phyloP scores from a whole-genome alignment of 208 protist species.

The Acanthamoeba lenticulata region DNA sequence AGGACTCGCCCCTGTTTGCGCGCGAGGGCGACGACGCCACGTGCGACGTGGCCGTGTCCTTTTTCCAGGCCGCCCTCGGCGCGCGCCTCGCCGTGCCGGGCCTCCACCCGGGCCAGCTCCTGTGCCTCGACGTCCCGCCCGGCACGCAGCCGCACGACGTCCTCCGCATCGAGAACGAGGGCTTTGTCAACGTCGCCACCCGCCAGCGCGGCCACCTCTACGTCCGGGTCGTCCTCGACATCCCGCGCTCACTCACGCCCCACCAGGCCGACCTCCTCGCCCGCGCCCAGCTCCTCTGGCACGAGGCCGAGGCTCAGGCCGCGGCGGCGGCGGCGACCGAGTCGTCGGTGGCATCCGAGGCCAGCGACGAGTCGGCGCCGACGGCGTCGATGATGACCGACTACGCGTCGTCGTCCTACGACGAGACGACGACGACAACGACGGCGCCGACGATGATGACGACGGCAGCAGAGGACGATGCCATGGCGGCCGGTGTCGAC shows the following conservation, averaged over 20 bases:
- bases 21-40: conserved; percentile 19
- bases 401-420: neutral
- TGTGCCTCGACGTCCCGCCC: neutral
- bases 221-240: neutral
- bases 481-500: too few relatives aligned
- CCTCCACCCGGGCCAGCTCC: neutral
- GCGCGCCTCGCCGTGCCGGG: neutral
- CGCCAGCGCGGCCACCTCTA: neutral
- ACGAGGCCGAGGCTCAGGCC: neutral
- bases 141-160: conserved; percentile 31
- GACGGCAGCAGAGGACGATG: neutral
- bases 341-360: too few relatives aligned
- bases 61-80: conserved; percentile 54
- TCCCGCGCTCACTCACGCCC: neutral
- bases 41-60: neutral
- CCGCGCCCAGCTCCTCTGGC: neutral
- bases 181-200: conserved; percentile 28
- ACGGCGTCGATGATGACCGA: neutral
- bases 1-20: neutral
- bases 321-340: neutral
- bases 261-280: neutral
- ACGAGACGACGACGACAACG: neutral
- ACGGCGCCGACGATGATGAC: neutral
- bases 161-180: conserved; percentile 16
- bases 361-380: neutral